Percentiles rank a stretch among this genome's conserved stretches.
phyloP scores from a whole-genome alignment of 108 stramenopile genomes.

The Hondaea fermentalgiana region DNA sequence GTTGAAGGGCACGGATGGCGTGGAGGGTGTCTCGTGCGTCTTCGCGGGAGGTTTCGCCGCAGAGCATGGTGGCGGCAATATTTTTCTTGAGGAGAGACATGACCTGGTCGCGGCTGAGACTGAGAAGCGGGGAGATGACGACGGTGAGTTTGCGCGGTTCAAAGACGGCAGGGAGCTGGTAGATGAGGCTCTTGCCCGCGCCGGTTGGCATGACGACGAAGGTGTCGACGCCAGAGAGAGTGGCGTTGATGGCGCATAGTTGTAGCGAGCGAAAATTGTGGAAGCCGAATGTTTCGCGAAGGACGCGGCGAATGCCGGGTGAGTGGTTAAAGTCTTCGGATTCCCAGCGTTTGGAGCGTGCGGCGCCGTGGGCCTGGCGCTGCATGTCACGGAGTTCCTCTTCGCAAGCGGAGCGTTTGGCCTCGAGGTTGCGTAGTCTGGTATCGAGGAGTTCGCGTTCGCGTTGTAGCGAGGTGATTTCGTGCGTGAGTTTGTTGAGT shows the following conservation, averaged over 20 bases:
- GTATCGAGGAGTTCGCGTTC: neutral
- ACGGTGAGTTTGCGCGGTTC: slow-evolving; percentile 74
- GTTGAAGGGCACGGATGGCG: slow-evolving; percentile 36
- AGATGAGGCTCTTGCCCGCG: slow-evolving; percentile 86
- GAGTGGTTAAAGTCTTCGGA: neutral
- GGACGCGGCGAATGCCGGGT: neutral
- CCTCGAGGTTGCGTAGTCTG: neutral
- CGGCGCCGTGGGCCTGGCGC: neutral
- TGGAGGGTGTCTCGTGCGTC: slow-evolving; percentile 59
- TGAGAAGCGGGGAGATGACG: slow-evolving; percentile 86
- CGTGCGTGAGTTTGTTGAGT: neutral
- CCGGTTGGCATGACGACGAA: slow-evolving; percentile 99
- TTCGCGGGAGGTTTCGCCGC: slow-evolving; percentile 66
- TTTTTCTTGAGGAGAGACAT: slow-evolving; percentile 67
- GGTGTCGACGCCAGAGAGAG: slow-evolving; percentile 76
- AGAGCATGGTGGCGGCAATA: slow-evolving; percentile 69
- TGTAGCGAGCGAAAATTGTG: slow-evolving; percentile 78
- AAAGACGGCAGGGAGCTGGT: slow-evolving; percentile 93
- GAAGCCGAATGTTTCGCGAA: slow-evolving; percentile 69
- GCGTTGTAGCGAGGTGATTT: neutral
- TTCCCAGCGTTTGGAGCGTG: neutral
- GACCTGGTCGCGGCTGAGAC: slow-evolving; percentile 96
- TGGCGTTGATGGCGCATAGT: slow-evolving; percentile 73
- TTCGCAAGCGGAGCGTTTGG: neutral
- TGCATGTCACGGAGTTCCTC: neutral